A percentile compares a stretch with the other conserved stretches of the same genome.
Conservation (phyloP, 2,329 filamentous ascomycete genomes). For the Cladosporium sp. region DNA sequence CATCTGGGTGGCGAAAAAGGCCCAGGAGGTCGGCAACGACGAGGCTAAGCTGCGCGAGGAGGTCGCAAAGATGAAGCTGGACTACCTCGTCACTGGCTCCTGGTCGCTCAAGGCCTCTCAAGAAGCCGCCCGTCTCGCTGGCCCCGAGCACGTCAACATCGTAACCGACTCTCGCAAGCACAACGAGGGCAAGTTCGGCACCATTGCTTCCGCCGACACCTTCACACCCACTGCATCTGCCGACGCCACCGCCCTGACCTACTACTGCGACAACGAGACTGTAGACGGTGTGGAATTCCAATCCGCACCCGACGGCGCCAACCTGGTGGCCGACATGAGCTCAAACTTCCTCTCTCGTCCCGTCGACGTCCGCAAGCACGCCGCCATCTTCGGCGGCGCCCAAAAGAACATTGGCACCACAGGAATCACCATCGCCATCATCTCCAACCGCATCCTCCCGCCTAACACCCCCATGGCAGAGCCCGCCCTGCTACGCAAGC, state of each 20-base stretch:
- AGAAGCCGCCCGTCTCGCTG: slow-evolving; percentile 74
- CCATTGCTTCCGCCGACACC: slow-evolving; percentile 68
- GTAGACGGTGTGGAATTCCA: slow-evolving; percentile 92
- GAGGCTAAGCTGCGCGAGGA: slow-evolving; percentile 59
- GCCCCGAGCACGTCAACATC: slow-evolving; percentile 74
- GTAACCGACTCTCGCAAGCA: slow-evolving; percentile 59
- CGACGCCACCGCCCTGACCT: slow-evolving; percentile 64
- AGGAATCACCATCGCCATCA: slow-evolving; percentile 78
- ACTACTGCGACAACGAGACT: slow-evolving; percentile 92
- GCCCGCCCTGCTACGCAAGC: slow-evolving; percentile 63
- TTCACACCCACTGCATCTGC: slow-evolving; percentile 67
- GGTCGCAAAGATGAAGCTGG: slow-evolving; percentile 69
- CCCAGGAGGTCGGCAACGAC: slow-evolving; percentile 52
- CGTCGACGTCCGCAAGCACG: slow-evolving; percentile 74
- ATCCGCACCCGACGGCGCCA: slow-evolving; percentile 59
- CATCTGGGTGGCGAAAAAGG: slow-evolving; percentile 70
- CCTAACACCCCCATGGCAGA: slow-evolving; percentile 62
- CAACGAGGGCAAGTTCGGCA: slow-evolving; percentile 79
- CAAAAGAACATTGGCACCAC: slow-evolving; percentile 91
- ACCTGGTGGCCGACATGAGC: slow-evolving; percentile 88
- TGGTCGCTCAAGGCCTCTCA: slow-evolving; percentile 88
- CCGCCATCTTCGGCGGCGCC: slow-evolving; percentile 80
- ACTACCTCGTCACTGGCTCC: slow-evolving; percentile 85
- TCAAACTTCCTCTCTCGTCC: slow-evolving; percentile 85
- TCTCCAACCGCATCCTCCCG: slow-evolving; percentile 75